Evolutionary conservation across 768 basidiomycete genomes (phyloP).

Genomic region (Sporobolomyces roseus): DNA sequence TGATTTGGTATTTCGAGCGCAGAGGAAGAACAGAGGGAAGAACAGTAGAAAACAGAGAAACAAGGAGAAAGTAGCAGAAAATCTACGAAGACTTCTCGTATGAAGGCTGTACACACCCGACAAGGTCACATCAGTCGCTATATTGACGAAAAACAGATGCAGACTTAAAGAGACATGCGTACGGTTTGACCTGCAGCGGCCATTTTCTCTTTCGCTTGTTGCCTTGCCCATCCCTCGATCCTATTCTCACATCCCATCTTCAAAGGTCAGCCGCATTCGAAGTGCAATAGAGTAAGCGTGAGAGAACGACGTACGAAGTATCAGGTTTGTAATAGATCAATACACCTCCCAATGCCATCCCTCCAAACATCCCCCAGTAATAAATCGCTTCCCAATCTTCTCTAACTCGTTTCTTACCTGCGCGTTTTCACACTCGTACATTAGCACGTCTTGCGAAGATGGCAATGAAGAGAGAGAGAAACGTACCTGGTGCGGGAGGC

Average conservation of each 20-base stretch:
- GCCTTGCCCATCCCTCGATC: conserved; percentile 38
- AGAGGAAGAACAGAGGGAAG: not conserved
- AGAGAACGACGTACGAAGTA: conserved; percentile 47
- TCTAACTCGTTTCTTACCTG: conserved; percentile 47
- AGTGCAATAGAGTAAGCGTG: not conserved
- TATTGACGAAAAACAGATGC: not conserved
- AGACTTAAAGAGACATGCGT: not conserved
- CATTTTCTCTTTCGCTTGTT: conserved; percentile 33
- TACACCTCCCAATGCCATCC: conserved; percentile 48
- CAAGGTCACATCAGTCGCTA: not conserved
- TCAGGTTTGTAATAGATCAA: conserved; percentile 51
- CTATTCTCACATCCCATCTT: conserved; percentile 1
- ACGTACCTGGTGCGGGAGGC: conserved; percentile 28
- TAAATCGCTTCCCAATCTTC: conserved; percentile 52
- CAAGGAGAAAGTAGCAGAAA: too few species aligned
- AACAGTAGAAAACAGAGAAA: not conserved
- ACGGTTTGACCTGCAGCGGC: conserved; percentile 28
- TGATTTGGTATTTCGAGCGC: too few species aligned
- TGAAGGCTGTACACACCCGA: conserved; percentile 17
- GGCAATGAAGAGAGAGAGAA: not conserved
- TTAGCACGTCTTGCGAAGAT: not conserved
- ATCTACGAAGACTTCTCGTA: conserved; percentile 31
- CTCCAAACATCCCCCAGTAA: conserved; percentile 50
- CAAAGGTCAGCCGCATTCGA: not conserved
- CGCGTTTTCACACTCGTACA: not conserved